phyloP scores from a whole-genome alignment of 345 rosid species.

The Garcia nutans region DNA sequence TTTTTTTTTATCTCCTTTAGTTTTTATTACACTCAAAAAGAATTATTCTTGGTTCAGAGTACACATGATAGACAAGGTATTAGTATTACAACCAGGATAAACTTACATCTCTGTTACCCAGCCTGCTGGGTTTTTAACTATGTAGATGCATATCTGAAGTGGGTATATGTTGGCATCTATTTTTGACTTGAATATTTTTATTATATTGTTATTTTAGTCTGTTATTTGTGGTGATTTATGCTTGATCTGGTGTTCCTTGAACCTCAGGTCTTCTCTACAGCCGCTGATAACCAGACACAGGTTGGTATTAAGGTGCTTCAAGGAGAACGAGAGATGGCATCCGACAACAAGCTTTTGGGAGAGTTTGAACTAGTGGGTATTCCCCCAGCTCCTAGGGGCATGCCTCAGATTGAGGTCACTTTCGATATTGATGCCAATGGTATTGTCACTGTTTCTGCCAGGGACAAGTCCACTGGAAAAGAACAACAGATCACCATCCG shows the following conservation, averaged over 20 bases:
- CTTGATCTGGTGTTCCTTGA: background rate
- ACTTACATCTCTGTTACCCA: background rate
- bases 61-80: background rate
- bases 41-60: background rate
- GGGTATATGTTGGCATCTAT: background rate
- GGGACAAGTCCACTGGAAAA: constrained; percentile 32
- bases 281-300: constrained; percentile 32
- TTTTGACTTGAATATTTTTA: background rate
- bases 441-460: constrained; percentile 40
- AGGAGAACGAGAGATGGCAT: constrained; percentile 34
- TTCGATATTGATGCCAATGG: constrained; percentile 43
- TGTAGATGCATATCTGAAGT: no score
- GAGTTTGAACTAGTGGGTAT: constrained; percentile 28
- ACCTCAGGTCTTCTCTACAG: constrained; percentile 29
- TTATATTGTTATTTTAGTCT: background rate
- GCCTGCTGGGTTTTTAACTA: background rate
- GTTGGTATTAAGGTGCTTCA: constrained; percentile 32
- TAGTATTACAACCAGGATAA: background rate
- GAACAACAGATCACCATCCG: constrained; percentile 37
- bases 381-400: constrained; percentile 32
- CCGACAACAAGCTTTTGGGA: constrained; percentile 29
- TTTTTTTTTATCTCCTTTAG: background rate
- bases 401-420: constrained; percentile 37
- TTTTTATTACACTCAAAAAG: background rate
- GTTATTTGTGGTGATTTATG: background rate